Conservation (phyloP, 495 filamentous ascomycete genomes). For the Penicillium maclennaniae region DNA sequence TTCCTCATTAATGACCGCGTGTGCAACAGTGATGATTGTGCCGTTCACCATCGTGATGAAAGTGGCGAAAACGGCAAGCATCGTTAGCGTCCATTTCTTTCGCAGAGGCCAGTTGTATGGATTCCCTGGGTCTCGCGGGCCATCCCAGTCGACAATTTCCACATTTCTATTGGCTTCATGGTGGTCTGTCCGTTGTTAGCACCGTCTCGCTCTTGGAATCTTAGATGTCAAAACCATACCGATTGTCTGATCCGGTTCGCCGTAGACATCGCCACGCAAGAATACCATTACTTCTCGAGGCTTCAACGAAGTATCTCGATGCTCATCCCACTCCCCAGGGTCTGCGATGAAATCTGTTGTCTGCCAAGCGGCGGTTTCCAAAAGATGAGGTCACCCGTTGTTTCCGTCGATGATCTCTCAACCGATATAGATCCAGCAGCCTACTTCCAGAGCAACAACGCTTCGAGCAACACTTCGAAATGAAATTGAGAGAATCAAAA, state of each 20-base stretch:
- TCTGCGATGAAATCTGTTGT: not conserved
- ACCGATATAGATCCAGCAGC: not conserved
- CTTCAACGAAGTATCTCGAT: not conserved
- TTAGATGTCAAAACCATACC: constrained; percentile 8
- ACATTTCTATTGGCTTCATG: constrained; percentile 13
- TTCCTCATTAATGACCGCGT: constrained; percentile 31
- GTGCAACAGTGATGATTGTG: constrained; percentile 43
- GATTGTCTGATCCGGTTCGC: constrained; percentile 17
- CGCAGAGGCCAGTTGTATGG: constrained; percentile 58
- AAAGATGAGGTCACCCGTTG: constrained; percentile 1
- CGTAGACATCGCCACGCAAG: constrained; percentile 24
- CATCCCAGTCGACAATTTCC: constrained; percentile 45
- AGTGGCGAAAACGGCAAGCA: constrained; percentile 23
- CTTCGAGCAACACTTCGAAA: not conserved
- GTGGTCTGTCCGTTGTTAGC: constrained; percentile 16
- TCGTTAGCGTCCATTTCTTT: constrained; percentile 37
- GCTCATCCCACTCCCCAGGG: not conserved
- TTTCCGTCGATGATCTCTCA: not conserved
- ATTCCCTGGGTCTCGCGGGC: constrained; percentile 50
- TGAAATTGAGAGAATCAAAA: not conserved
- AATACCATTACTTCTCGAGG: constrained; percentile 19
- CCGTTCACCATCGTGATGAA: constrained; percentile 42
- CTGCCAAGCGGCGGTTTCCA: not conserved
- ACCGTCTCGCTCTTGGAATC: not conserved
- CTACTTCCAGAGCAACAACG: not conserved